phyloP scores from a whole-genome alignment of 2,329 filamentous ascomycete genomes.

The Fusarium sp. region DNA sequence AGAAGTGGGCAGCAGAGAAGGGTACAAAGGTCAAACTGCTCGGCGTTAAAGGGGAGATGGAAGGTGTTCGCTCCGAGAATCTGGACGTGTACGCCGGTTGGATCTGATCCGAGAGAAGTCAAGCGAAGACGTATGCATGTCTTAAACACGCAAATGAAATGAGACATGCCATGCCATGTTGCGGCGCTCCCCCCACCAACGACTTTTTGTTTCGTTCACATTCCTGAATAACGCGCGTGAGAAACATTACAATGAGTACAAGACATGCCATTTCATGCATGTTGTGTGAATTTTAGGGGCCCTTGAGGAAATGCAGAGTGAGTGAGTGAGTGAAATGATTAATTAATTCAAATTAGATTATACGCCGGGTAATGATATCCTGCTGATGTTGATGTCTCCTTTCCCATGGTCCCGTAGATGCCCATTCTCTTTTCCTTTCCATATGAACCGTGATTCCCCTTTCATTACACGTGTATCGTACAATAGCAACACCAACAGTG shows the following conservation, averaged over 20 bases:
- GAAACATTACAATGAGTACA: not conserved
- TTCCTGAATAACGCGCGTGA: conserved; percentile 16
- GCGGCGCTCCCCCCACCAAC: conserved; percentile 11
- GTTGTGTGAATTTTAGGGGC: conserved; percentile 3
- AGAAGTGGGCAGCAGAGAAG: conserved; percentile 71
- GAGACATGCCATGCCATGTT: conserved; percentile 1
- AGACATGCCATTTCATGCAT: not conserved
- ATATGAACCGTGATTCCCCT: conserved; percentile 13
- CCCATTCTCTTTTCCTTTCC: conserved; percentile 16
- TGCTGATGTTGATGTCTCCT: conserved; percentile 11
- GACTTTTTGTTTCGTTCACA: conserved; percentile 32
- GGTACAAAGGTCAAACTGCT: conserved; percentile 76
- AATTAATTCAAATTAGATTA: conserved; percentile 36
- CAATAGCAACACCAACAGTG: conserved; percentile 18
- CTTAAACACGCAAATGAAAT: conserved; percentile 36
- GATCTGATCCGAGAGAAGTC: conserved; percentile 49
- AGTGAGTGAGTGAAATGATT: not conserved
- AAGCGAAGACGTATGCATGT: conserved; percentile 26
- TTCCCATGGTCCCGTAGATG: conserved; percentile 27
- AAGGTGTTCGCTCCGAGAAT: conserved; percentile 68
- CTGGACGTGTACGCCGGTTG: conserved; percentile 59
- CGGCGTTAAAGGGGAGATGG: conserved; percentile 77
- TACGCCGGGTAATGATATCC: conserved; percentile 35
- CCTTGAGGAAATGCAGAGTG: not conserved
- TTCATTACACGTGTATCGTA: conserved; percentile 24